Evolutionary conservation across 805 yeast species (phyloP).

Genomic region (Candida sphagnicola): DNA sequence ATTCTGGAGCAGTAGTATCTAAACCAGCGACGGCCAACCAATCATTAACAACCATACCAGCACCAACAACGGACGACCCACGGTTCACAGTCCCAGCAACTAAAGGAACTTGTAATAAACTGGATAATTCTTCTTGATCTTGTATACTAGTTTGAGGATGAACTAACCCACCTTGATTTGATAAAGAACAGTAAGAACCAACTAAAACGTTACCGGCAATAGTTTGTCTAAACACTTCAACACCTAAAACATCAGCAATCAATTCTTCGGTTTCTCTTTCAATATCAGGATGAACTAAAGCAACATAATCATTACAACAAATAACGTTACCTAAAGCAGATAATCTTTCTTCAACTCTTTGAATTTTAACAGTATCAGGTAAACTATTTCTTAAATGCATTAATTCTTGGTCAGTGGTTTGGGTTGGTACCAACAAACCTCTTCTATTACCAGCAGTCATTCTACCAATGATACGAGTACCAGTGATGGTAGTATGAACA

Average conservation of each 20-base stretch:
- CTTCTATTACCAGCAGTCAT: conserved; percentile 98
- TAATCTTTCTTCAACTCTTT: conserved; percentile 95
- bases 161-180: conserved; percentile 97
- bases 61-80: conserved; percentile 97
- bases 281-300: conserved; percentile 97
- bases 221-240: conserved; percentile 98
- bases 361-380: conserved; percentile 93
- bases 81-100: conserved; percentile 99
- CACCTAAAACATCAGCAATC: conserved; percentile 96
- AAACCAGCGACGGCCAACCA: conserved; percentile 96
- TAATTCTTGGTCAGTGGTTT: conserved; percentile 96
- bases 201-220: conserved; percentile 97
- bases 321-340: conserved; percentile 97
- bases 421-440: conserved; percentile 94
- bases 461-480: conserved; percentile 96
- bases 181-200: conserved; percentile 91
- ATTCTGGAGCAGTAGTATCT: conserved; percentile 98
- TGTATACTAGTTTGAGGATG: conserved; percentile 97
- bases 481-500: conserved; percentile 96
- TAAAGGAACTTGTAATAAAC: conserved; percentile 91
- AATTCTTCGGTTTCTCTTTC: conserved; percentile 99
- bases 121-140: conserved; percentile 96
- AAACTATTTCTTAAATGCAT: conserved; percentile 95
- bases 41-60: conserved; percentile 98
- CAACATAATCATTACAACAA: conserved; percentile 98